These are phyloP conservation scores for Cladosporium sp. DNA, from an alignment of 2,329 filamentous ascomycete genomes.

Conservation along the genomic window DNA sequence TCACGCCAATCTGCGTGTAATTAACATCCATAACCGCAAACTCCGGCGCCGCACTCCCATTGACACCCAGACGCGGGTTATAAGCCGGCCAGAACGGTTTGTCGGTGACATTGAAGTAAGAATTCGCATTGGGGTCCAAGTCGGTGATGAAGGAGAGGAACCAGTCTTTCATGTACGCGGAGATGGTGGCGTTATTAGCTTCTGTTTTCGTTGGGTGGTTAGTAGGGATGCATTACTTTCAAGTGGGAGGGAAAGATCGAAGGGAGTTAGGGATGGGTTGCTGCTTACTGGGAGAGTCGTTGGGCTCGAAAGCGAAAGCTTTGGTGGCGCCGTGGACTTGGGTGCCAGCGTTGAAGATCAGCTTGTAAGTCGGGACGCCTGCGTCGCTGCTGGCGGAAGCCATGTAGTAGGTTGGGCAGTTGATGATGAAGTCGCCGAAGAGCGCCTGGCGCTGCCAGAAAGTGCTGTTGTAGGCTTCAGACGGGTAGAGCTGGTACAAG, in stretches of 20 bases:
- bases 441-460: slow-evolving; percentile 40
- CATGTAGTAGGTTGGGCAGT: slow-evolving; percentile 41
- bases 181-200: slow-evolving; percentile 36
- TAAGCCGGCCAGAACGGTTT: slow-evolving; percentile 36
- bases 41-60: slow-evolving; percentile 1
- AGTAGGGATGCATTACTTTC: too few species aligned
- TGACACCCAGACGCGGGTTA: slow-evolving; percentile 14
- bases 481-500: slow-evolving; percentile 43
- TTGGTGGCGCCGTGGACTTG: slow-evolving; percentile 34
- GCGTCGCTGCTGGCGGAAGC: slow-evolving; percentile 26
- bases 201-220: too few species aligned
- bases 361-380: slow-evolving; percentile 33
- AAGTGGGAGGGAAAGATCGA: not conserved
- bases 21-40: slow-evolving; percentile 29
- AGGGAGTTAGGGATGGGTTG: too few species aligned
- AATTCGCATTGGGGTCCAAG: slow-evolving; percentile 35
- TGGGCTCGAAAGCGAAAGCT: slow-evolving; percentile 26
- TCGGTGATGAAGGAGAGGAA: slow-evolving; percentile 38
- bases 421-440: slow-evolving; percentile 49
- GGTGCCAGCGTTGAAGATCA: slow-evolving; percentile 38
- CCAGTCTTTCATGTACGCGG: slow-evolving; percentile 37
- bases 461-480: slow-evolving; percentile 36
- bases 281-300: slow-evolving; percentile 14
- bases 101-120: slow-evolving; percentile 7
- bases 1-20: slow-evolving; percentile 27